Conservation (phyloP, 75 land plant species). For the Chamaecyparis obtusa region DNA sequence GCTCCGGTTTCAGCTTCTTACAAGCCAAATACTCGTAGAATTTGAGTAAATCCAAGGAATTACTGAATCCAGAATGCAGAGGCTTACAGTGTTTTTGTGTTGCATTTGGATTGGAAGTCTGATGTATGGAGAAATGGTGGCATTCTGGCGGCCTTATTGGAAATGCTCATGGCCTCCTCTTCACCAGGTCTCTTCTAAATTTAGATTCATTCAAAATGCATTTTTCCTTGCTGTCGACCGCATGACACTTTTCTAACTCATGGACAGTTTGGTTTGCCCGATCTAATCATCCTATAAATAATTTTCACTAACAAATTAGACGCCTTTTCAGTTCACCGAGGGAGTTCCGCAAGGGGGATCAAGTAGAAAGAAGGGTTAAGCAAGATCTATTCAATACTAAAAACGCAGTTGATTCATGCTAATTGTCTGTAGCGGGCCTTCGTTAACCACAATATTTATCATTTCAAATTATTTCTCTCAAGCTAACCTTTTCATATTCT, state of each 20-base stretch:
- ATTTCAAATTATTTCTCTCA: too few species aligned
- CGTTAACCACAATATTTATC: background rate
- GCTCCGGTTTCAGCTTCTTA: background rate
- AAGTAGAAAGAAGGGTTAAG: background rate
- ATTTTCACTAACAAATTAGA: background rate
- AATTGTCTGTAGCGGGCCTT: background rate
- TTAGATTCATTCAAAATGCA: background rate
- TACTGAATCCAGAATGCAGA: constrained; percentile 20
- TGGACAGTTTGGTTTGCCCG: background rate
- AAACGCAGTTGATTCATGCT: background rate
- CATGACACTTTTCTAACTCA: background rate
- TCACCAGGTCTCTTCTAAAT: constrained; percentile 34
- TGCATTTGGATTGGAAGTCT: constrained; percentile 55
- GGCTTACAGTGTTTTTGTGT: constrained; percentile 54
- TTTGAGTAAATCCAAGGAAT: background rate
- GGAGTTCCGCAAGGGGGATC: background rate
- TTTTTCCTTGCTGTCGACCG: background rate
- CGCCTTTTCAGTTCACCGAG: background rate
- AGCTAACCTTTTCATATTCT: background rate
- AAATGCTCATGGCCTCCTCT: constrained; percentile 53
- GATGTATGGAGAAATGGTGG: constrained; percentile 82
- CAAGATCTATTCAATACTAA: background rate
- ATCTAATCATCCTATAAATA: background rate
- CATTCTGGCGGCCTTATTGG: constrained; percentile 59
- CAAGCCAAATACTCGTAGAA: background rate